Base-by-base conservation (phyloP, 1,284 basidiomycete species). In the Afroboletus lepidellus region DNA sequence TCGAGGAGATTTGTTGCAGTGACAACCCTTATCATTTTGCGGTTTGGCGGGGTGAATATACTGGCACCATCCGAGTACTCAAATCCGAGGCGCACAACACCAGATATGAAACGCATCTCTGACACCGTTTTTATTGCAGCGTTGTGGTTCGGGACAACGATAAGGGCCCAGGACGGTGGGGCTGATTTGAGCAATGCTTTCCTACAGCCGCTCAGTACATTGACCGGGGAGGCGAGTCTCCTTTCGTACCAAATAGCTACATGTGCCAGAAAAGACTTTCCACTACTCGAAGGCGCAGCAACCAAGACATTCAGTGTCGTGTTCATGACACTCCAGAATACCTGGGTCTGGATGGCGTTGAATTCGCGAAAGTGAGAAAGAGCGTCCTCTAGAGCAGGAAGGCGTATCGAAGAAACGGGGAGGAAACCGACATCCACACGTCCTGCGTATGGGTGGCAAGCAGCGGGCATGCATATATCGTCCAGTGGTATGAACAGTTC, bases 281-380 rank as follows among this genome's bases (percentile, higher is more conserved):
- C 95, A 53, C 84, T 84, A 7, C 86, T 85, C 4, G 83, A 78
- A 1, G 95, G 94, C 0, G 87, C 90, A 54, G 88, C 91, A 16
- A 98, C 62, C n/a, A 99, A 72, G 4, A 85, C 70, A 65, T 95
- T 91, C 39, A 78, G 72, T 41, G 77, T 73, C 1, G 90, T 90
- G 61, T 88, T 84, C 48, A 87, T 75, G 18, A 93, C 61, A 42
- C 85, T 84, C 90, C 97, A 98, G 69, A 92, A 92, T 3, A 81
- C 77, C 62, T 98, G 97, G 1, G 91, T 93, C 67, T 99, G 96
- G 5, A 98, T 82, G 1, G 86, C 82, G 63, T 96, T 98, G 67
- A 97, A 79, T 36, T 80, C 79, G 27, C 73, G 74, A 33, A 84
- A 62, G 41, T 74, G 78, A 3, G 67, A 65, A 23, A 72, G 69